Evolutionary conservation across 306 rosid species (phyloP).

Genomic region (Quercus berberidifolia): DNA sequence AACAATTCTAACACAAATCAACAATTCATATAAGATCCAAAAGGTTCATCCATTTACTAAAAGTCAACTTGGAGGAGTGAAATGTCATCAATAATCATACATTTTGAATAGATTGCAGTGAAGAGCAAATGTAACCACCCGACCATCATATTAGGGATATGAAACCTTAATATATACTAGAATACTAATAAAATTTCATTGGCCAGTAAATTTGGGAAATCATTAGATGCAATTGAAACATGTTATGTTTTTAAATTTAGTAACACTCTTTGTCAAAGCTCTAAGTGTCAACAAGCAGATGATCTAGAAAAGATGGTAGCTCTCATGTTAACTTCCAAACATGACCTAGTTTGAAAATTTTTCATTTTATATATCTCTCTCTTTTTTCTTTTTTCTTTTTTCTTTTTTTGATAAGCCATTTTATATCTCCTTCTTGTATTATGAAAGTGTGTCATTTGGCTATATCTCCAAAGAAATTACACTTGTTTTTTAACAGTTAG

Average conservation of each 20-base stretch:
- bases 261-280: neutral
- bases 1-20: neutral
- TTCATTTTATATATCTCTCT: neutral
- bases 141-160: neutral
- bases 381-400: too few relatives aligned
- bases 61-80: neutral
- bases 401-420: too few relatives aligned
- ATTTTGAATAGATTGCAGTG: neutral
- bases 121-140: neutral
- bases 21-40: neutral
- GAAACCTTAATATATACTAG: neutral
- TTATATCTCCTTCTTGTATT: neutral
- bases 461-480: neutral
- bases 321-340: neutral
- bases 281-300: neutral
- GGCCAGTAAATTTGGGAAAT: neutral
- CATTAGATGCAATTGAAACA: neutral
- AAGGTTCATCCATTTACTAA: neutral
- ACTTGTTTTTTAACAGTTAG: neutral
- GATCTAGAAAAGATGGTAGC: neutral
- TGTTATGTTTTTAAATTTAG: neutral
- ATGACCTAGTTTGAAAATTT: neutral
- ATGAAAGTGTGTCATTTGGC: neutral
- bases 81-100: neutral
- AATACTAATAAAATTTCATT: too few relatives aligned